Evolutionary conservation across 495 filamentous ascomycete species (phyloP), one percentile per base, ranked within the genome.

Genomic region (Penicillium coprophilum): DNA sequence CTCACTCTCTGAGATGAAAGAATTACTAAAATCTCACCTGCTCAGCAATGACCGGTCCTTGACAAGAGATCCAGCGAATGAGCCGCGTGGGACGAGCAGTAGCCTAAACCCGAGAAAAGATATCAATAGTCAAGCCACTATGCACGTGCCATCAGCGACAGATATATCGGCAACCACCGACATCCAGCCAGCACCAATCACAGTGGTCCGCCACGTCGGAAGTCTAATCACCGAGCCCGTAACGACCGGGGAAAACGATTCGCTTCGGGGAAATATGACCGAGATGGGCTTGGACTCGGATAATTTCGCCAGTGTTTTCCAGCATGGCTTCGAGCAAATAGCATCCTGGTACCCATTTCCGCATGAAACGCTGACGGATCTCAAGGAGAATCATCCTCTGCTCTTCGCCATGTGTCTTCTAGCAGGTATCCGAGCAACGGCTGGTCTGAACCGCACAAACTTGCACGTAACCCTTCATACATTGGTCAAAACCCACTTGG

Each of bases 181-280:
- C 7, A 15, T 54, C 30, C 52, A 54, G 4, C 52, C 52, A 6
- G 52, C 52, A 19, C 52, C 52, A 13, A 54, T 54, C 23, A 54
- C 52, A 20, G 52, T 54, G 6, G 52, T 54, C 30, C 52, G 52
- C 19, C 52, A 54, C 6, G 52, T 54, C 4, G 52, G 52, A 6
- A 54, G 32, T 46, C 31, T 54, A 10, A 54, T 54, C 52, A 54
- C 52, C n/a, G 52, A 54, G n/a, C 52, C 52, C 1, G 52, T 46
- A 19, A 27, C 32, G 38, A 45, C 23, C 5, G 52, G 52, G 11
- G 52, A 54, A 39, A 54, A 54, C 13, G 40, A 54, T 21, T 39
- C 41, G 5, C 31, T 54, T 8, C 15, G 46, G 11, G 52, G 20
- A 9, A 32, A 46, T 5, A 54, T 54, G 52, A 54, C 52, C 43